Evolutionary conservation across 1,139 yeast genomes (phyloP).

Genomic region (Taphrina deformans): DNA sequence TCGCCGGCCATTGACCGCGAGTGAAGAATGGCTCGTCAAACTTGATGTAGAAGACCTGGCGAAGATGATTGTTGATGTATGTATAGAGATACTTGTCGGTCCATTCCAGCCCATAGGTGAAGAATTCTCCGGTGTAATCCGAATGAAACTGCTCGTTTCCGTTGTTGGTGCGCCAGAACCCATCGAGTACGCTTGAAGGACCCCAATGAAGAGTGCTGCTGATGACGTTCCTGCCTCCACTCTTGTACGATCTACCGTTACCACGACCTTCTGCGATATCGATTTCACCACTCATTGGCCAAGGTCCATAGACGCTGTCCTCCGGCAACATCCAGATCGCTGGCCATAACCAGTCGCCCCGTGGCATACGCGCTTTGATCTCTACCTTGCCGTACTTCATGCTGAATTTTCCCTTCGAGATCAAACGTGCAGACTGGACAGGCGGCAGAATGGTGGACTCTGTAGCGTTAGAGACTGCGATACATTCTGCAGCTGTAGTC

Average conservation of each 20-base stretch:
- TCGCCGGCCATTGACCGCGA: slow-evolving; percentile 33
- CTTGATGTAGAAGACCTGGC: slow-evolving; percentile 36
- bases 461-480: slow-evolving; percentile 34
- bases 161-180: slow-evolving; percentile 30
- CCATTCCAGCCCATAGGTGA: slow-evolving; percentile 38
- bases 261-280: slow-evolving; percentile 38
- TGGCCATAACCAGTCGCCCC: slow-evolving; percentile 40
- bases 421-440: slow-evolving; percentile 37
- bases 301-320: slow-evolving; percentile 35
- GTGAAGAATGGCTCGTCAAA: slow-evolving; percentile 35
- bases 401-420: slow-evolving; percentile 27
- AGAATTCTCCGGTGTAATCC: slow-evolving; percentile 32
- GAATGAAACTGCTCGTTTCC: slow-evolving; percentile 16
- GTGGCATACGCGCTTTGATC: slow-evolving; percentile 36
- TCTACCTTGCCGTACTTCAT: slow-evolving; percentile 37
- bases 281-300: slow-evolving; percentile 39
- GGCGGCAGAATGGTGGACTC: slow-evolving; percentile 35
- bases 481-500: slow-evolving; percentile 26
- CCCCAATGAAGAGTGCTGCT: slow-evolving; percentile 39
- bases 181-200: slow-evolving; percentile 26
- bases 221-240: slow-evolving; percentile 36
- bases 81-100: slow-evolving; percentile 37
- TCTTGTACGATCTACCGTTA: slow-evolving; percentile 33
- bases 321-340: slow-evolving; percentile 39
- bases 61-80: slow-evolving; percentile 37